Evolutionary conservation across 2,329 filamentous ascomycete species (phyloP).

Genomic region (Nemania serpens): DNA sequence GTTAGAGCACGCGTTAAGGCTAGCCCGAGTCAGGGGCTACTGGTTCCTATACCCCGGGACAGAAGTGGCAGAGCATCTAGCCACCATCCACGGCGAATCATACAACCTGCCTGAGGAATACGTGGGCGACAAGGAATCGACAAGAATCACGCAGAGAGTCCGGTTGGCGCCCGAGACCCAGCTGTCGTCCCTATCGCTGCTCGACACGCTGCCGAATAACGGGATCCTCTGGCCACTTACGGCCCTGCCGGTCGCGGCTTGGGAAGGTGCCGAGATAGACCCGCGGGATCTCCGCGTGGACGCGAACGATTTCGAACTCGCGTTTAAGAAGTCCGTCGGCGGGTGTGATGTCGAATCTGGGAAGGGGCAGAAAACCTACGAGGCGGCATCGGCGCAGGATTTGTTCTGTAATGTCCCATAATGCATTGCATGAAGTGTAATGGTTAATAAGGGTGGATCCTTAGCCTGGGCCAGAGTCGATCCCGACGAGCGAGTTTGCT

Average conservation of each 20-base stretch:
- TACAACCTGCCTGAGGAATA: conserved; percentile 74
- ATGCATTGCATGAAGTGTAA: not conserved
- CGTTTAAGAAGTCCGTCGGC: conserved; percentile 70
- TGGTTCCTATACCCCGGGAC: conserved; percentile 77
- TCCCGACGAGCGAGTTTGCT: not conserved
- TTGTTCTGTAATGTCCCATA: conserved; percentile 65
- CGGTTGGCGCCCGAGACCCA: conserved; percentile 38
- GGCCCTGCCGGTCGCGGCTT: conserved; percentile 64
- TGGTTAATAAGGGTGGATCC: not conserved
- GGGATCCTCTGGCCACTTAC: conserved; percentile 51
- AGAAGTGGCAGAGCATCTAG: conserved; percentile 58
- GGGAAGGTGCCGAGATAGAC: conserved; percentile 60
- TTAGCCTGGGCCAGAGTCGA: not conserved
- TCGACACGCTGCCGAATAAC: conserved; percentile 53
- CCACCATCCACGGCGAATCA: conserved; percentile 79
- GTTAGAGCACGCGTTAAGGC: conserved; percentile 70
- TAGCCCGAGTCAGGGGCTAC: conserved; percentile 78
- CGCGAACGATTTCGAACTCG: conserved; percentile 57
- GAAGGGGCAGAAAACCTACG: conserved; percentile 36
- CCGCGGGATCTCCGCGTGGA: conserved; percentile 47
- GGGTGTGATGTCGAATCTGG: conserved; percentile 55
- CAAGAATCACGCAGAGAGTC: conserved; percentile 34
- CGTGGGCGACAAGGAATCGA: conserved; percentile 34
- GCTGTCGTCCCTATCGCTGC: conserved; percentile 54
- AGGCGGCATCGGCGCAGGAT: conserved; percentile 54